Base-by-base conservation (phyloP, 257 asterid genomes). In the Ligustrum vulgare region DNA sequence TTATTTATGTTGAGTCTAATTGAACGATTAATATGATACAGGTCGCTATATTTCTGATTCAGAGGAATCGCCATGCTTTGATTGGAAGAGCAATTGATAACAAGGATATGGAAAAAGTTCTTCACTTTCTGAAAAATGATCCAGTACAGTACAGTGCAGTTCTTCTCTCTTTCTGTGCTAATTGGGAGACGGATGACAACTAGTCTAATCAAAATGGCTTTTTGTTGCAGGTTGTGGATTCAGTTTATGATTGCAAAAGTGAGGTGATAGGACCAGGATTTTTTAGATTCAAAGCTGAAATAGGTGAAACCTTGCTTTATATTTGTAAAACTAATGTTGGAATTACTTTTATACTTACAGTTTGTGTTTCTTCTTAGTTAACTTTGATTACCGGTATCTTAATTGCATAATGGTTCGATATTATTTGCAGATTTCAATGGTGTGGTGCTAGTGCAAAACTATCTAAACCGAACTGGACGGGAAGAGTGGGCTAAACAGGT, bases 241-340 rank as follows among this genome's bases (percentile, higher is more conserved):
- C 96, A 45, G 91, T 92, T 32, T 89, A 95, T 80, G 99, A 95
- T 87, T 91, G 95, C 93, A 95, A 95, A 82, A 93, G 98, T 9
- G 99, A 95, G 96, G 99, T 95, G 85, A 93, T 95, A 73, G 99
- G 98, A 69, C 99, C 99, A 18, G 99, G 99, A 51, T 95, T 91
- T 82, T 95, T 95, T 72, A 88, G 99, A 82, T 95, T 95, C 84
- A 95, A 95, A 84, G 99, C 98, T 72, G 99, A 95, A 82, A 95
- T 95, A 88, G 99, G 99, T 95, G 87, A 85, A 16, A 20, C 18
- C 39, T 71, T 71, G 36, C 58, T 63, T 65, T 77, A 47, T 72
- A 72, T 28, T 47, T 47, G 75, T 54, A 68, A 71, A 72, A 51
- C 18, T 10, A 25, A 4, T 34, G 68, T 73, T 25, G 47, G 23